phyloP scores from a whole-genome alignment of 768 basidiomycete species.

The Clitopilus passeckerianus region DNA sequence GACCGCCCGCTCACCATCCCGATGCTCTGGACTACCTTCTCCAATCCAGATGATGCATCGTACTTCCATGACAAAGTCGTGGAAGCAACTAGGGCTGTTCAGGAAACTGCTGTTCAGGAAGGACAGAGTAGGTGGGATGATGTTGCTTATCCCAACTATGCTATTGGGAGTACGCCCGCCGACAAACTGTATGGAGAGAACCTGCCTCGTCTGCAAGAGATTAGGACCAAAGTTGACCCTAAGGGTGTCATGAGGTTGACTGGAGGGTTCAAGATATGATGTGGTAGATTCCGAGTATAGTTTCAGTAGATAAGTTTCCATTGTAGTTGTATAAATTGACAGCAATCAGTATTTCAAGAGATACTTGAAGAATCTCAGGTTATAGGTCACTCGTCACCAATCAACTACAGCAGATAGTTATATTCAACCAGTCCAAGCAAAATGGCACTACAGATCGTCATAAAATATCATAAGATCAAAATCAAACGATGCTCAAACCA shows the following conservation, averaged over 20 bases:
- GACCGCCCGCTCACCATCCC: not conserved
- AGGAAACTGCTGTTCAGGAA: not conserved
- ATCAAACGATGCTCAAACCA: conserved; percentile 4
- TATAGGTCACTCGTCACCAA: too few relatives aligned
- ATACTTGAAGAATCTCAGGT: too few relatives aligned
- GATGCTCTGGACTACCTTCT: not conserved
- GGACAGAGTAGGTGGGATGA: not conserved
- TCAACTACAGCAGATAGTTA: too few relatives aligned
- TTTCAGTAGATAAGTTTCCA: too few relatives aligned
- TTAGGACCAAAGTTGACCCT: not conserved
- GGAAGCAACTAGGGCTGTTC: not conserved
- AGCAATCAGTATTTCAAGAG: too few relatives aligned
- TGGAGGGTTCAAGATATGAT: not conserved
- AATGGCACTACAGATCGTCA: conserved; percentile 35
- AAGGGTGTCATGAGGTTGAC: not conserved
- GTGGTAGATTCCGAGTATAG: not conserved
- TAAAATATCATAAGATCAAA: conserved; percentile 5
- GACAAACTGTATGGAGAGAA: not conserved
- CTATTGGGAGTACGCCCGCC: not conserved
- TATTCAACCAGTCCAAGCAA: too few relatives aligned
- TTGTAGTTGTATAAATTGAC: too few relatives aligned
- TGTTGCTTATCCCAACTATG: not conserved
- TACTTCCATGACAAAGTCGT: not conserved
- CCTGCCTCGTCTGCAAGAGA: not conserved
- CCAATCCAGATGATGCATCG: not conserved